Evolutionary conservation across 176 grass and related monocot species (phyloP).

Genomic region (Avena sativa): DNA sequence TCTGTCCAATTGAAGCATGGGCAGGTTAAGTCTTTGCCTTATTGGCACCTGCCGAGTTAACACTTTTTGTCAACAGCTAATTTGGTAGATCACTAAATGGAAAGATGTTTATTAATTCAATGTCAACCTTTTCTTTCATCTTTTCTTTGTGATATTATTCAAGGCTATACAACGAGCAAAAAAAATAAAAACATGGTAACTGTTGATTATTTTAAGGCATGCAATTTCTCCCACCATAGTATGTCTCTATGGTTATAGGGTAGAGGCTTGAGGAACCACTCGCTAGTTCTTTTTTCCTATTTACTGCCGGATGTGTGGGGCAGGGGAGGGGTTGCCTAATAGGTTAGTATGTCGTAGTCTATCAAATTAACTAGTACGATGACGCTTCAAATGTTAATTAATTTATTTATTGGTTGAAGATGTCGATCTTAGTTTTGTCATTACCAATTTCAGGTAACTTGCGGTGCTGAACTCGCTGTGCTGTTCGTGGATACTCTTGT

Average conservation of each 20-base stretch:
- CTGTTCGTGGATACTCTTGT: slow-evolving; percentile 77
- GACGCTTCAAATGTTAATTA: slow-evolving; percentile 27
- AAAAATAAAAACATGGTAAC: not conserved
- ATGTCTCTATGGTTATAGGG: slow-evolving; percentile 10
- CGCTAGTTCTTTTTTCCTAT: not conserved
- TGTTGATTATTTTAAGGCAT: slow-evolving; percentile 6
- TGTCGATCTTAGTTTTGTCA: slow-evolving; percentile 22
- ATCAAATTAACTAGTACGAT: not conserved
- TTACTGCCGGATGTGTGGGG: not conserved
- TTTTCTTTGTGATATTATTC: slow-evolving; percentile 11
- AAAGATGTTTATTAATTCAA: slow-evolving; percentile 3
- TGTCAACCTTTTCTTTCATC: slow-evolving; percentile 5
- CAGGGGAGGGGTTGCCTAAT: not conserved
- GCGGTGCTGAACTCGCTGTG: slow-evolving; percentile 78
- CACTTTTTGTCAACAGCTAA: not conserved
- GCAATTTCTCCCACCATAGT: slow-evolving; percentile 9
- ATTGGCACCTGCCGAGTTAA: slow-evolving; percentile 18
- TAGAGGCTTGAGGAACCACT: slow-evolving; percentile 4
- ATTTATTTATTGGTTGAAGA: slow-evolving; percentile 37
- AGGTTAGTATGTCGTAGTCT: not conserved
- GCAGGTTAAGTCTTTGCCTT: slow-evolving; percentile 65
- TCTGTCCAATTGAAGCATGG: slow-evolving; percentile 87
- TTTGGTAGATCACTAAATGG: slow-evolving; percentile 13
- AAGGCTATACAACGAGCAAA: slow-evolving; percentile 8
- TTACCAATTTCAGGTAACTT: slow-evolving; percentile 77